phyloP scores from a whole-genome alignment of 2,329 filamentous ascomycete genomes.

The Ceratocystis colombiana region DNA sequence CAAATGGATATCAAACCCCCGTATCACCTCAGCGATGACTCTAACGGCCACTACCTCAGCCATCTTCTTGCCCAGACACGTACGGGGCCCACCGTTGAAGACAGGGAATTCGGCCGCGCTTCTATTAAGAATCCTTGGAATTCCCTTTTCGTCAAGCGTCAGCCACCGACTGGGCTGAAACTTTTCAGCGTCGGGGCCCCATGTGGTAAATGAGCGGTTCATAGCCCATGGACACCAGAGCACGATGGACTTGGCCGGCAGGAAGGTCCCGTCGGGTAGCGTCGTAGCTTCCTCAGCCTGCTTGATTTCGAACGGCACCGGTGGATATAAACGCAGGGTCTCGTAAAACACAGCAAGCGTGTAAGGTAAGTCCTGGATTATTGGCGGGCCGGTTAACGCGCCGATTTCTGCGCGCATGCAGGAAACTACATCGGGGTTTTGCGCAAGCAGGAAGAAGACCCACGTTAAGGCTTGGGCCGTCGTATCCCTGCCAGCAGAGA shows the following conservation, averaged over 20 bases:
- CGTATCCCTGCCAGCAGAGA: constrained; percentile 55
- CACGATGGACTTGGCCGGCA: constrained; percentile 45
- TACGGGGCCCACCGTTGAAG: constrained; percentile 53
- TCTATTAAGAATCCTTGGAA: constrained; percentile 36
- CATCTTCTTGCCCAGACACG: constrained; percentile 55
- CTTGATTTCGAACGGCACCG: constrained; percentile 57
- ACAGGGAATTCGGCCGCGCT: constrained; percentile 50
- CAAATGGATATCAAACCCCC: constrained; percentile 42
- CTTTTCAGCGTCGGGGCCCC: constrained; percentile 46
- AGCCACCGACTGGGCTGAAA: constrained; percentile 53
- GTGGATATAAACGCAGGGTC: constrained; percentile 50
- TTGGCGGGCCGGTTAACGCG: constrained; percentile 27
- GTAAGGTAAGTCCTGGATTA: constrained; percentile 43
- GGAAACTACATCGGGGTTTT: constrained; percentile 36
- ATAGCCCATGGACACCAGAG: constrained; percentile 57
- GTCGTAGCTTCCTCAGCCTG: constrained; percentile 44
- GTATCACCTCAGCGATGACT: constrained; percentile 42
- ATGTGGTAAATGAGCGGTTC: constrained; percentile 46
- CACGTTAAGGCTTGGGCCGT: constrained; percentile 56
- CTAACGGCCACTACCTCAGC: constrained; percentile 51
- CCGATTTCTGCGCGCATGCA: constrained; percentile 39
- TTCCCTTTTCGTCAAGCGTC: constrained; percentile 28
- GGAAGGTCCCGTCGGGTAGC: constrained; percentile 50
- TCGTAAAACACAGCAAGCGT: constrained; percentile 54
- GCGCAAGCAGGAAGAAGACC: constrained; percentile 52